Conservation (phyloP, 2,329 filamentous ascomycete species). For the Beauveria asiatica region DNA sequence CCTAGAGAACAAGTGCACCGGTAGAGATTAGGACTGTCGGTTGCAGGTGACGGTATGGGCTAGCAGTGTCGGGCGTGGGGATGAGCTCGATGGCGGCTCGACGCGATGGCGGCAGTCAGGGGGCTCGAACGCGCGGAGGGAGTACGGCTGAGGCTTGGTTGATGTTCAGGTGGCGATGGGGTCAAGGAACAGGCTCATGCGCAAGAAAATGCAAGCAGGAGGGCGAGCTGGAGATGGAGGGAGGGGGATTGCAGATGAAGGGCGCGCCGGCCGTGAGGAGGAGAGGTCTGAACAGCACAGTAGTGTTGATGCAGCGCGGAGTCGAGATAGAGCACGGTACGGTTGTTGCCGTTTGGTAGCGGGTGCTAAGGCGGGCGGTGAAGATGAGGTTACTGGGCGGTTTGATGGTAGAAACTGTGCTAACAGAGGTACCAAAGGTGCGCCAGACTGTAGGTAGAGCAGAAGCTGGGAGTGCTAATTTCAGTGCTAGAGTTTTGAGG, state of each 20-base stretch:
- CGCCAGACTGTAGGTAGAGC: neutral
- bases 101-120: conserved; percentile 7
- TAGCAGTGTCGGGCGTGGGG: neutral
- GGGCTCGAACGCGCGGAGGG: conserved; percentile 3
- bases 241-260: neutral
- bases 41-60: neutral
- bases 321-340: neutral
- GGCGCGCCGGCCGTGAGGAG: conserved; percentile 2
- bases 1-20: neutral
- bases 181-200: neutral
- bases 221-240: neutral
- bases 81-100: neutral
- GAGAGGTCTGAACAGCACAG: neutral
- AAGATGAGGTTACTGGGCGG: neutral
- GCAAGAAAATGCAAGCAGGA: neutral
- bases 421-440: neutral
- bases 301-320: conserved; percentile 7
- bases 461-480: no score
- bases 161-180: neutral
- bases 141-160: neutral
- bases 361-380: neutral
- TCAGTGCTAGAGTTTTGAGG: neutral
- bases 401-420: neutral
- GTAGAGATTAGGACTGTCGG: neutral
- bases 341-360: neutral